Evolutionary conservation across 2,329 filamentous ascomycete genomes (phyloP), one percentile per base, ranked within the genome.

Genomic region (Purpureocillium lavendulum): DNA sequence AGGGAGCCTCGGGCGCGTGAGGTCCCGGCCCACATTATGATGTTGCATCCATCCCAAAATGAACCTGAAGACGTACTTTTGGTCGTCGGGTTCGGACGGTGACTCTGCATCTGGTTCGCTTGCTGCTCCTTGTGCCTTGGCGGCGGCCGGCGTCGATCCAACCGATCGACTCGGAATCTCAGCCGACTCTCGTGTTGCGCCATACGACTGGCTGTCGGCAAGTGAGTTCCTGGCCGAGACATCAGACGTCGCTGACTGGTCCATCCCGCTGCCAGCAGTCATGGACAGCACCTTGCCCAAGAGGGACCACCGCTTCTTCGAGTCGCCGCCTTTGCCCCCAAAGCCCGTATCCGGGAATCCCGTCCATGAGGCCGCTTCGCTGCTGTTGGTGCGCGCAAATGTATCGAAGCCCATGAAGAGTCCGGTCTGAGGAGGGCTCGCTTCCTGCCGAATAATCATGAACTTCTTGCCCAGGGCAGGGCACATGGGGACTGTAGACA

Each of bases 381-480:
- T 48, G 24, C 49, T 49, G 7, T 52, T 44, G 15, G 48, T 42
- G 49, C 59, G 53, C 29, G 59, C 48, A 44, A 68, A 65, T 0
- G 66, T 60, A 51, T 77, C 73, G 43, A 76, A 76, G 13, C 68
- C 69, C 36, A 69, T 53, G 41, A 68, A 61, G 8, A 75, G 57
- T 7, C 70, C 69, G 3, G 64, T 61, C 44, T 75, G 72, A 1
- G 65, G 58, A 4, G 58, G 50, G 33, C 64, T 66, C 16, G 73
- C 53, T 44, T 95, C 88, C 46, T 85, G 89, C 41, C 87, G 81
- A 48, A 95, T 84, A 51, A 96, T 95, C 60, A 94, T 77, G 44
- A 96, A 85, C 45, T 85, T 76, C 53, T 90, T 86, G 35, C 85
- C 84, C 2, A 89, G 87, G 3, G 87, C 87, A 6, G 89, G 89